phyloP scores from a whole-genome alignment of 768 basidiomycete species.

The Collybia mongolica region DNA sequence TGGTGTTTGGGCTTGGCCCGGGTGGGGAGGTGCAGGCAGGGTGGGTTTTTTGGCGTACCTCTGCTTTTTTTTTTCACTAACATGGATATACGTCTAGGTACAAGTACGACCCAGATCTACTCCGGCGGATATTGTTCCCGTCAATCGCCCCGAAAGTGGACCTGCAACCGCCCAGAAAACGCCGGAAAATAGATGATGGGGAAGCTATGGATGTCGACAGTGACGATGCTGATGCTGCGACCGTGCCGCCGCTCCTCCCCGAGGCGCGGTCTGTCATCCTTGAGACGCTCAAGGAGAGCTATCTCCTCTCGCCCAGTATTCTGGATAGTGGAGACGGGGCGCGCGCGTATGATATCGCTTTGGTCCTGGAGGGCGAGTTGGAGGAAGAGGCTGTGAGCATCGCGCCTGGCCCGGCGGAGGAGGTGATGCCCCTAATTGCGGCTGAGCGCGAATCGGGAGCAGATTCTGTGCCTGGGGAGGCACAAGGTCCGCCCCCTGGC shows the following conservation, averaged over 20 bases:
- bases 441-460: too few species aligned
- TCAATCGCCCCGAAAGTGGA: slow-evolving; percentile 14
- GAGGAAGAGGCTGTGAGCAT: slow-evolving; percentile 4
- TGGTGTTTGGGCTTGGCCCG: slow-evolving; percentile 45
- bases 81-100: slow-evolving; percentile 32
- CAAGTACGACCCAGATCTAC: slow-evolving; percentile 46
- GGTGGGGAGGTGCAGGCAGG: slow-evolving; percentile 39
- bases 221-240: slow-evolving; percentile 2
- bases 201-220: slow-evolving; percentile 15
- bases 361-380: slow-evolving; percentile 30
- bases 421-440: too few species aligned
- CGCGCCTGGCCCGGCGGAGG: too few species aligned
- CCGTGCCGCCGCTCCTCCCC: background rate
- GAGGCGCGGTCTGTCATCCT: slow-evolving; percentile 25
- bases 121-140: slow-evolving; percentile 47
- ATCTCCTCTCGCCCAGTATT: slow-evolving; percentile 33
- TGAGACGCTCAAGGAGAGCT: slow-evolving; percentile 40
- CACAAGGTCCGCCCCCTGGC: too few species aligned
- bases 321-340: slow-evolving; percentile 9
- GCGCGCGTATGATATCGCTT: slow-evolving; percentile 32
- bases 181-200: slow-evolving; percentile 20
- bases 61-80: background rate
- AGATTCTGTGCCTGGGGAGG: too few species aligned
- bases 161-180: slow-evolving; percentile 32
- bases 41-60: slow-evolving; percentile 28